Conservation (phyloP, 805 yeast genomes). For the Pichia insulana region DNA sequence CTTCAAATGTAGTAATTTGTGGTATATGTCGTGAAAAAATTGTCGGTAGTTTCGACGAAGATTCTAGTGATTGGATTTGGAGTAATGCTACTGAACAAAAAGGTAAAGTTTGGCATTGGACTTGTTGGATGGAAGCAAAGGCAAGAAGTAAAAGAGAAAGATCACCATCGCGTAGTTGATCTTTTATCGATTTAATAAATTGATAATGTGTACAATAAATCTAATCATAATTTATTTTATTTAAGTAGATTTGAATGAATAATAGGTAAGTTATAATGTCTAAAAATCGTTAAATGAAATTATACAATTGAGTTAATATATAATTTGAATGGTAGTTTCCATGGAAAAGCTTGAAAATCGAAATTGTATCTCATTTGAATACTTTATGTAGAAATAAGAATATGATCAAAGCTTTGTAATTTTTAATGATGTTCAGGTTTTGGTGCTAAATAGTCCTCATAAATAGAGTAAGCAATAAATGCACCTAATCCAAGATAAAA, state of each 20-base stretch:
- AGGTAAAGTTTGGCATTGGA: conserved; percentile 47
- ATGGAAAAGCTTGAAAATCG: too few species aligned
- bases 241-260: too few species aligned
- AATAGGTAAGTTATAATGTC: background rate
- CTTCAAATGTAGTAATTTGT: conserved; percentile 52
- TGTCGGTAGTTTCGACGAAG: conserved; percentile 61
- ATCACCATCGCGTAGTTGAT: conserved; percentile 21
- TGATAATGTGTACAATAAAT: too few species aligned
- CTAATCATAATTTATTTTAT: too few species aligned
- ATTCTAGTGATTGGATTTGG: conserved; percentile 79
- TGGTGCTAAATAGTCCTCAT: conserved; percentile 43
- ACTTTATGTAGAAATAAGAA: too few species aligned
- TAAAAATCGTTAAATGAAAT: too few species aligned
- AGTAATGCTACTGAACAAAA: conserved; percentile 48
- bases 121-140: conserved; percentile 57
- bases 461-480: conserved; percentile 54
- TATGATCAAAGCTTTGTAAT: too few species aligned
- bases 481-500: conserved; percentile 72
- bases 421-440: conserved; percentile 10
- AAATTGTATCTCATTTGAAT: too few species aligned
- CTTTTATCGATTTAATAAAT: background rate
- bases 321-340: too few species aligned
- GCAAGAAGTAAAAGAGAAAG: conserved; percentile 22
- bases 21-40: conserved; percentile 64
- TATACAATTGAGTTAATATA: too few species aligned